Base-by-base conservation (phyloP, 305 asterid species). In the Fraxinus nigra region DNA sequence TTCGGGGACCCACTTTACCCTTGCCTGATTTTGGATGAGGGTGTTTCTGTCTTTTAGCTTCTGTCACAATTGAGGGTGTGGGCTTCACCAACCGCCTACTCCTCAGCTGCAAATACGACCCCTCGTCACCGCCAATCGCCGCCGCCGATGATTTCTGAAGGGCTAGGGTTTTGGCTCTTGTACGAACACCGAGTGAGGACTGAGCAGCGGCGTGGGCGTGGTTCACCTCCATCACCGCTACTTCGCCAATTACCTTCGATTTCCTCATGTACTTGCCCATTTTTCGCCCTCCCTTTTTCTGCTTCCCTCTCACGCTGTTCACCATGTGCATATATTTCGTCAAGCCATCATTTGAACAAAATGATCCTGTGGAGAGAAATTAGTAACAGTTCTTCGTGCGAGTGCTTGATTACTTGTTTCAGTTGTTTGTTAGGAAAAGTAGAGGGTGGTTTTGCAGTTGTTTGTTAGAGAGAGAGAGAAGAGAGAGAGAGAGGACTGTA, bases 161-260 rank as follows among this genome's bases (percentile, higher is more conserved):
- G 59, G 89, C 89, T 34, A 78, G 79, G 37, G 84, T 83, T 80
- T 80, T 87, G 33, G 90, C 86, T 82, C 90, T 86, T 22, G 89
- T 87, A 51, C 76, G 80, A 34, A 87, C 89, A 35, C 90, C 89
- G 11, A 82, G 75, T 10, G 88, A 78, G 5, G 85, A 51, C 40
- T 81, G 77, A 16, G 24, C 74, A 18, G 74, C 74, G 18, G 74
- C 37, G 38, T 16, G 63, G 63, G 24, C 63, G 22, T 28, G 75
- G 22, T 6, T 32, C 75, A 35, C 81, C 82, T 84, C 84, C 82
- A 48, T 35, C 78, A 51, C 59, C 7, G 79, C 70, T 6, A 56
- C 80, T 9, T 63, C 82, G 3, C 82, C 82, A 8, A 56, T 80
- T 24, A 16, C 69, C 72, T 82, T 84, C 3, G 85, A 28, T 78